Evolutionary conservation across 345 rosid species (phyloP).

Genomic region (Laguncularia racemosa): DNA sequence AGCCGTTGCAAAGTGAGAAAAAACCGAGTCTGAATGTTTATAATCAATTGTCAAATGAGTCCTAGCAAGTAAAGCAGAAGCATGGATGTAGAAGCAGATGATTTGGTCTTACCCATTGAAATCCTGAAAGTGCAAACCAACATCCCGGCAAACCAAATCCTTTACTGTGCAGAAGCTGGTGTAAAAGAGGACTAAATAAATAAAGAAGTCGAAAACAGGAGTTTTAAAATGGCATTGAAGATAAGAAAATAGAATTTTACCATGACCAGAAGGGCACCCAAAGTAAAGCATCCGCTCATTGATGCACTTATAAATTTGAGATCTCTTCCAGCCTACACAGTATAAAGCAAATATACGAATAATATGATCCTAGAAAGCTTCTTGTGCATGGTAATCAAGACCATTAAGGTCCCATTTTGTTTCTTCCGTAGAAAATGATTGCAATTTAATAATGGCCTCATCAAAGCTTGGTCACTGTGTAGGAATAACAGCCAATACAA

Average conservation of each 20-base stretch:
- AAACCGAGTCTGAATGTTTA: slow-evolving; percentile 52
- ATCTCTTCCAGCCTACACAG: slow-evolving; percentile 78
- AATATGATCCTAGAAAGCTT: too few species aligned
- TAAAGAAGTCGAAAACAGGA: neutral
- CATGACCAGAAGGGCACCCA: slow-evolving; percentile 39
- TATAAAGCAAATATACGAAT: too few species aligned
- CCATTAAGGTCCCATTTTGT: too few species aligned
- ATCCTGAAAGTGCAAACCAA: slow-evolving; percentile 63
- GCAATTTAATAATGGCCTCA: too few species aligned
- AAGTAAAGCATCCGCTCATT: slow-evolving; percentile 43
- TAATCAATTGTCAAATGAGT: neutral
- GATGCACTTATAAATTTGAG: slow-evolving; percentile 53
- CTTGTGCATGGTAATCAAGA: too few species aligned
- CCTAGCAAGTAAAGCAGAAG: neutral
- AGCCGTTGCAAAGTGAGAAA: slow-evolving; percentile 47
- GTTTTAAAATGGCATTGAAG: neutral
- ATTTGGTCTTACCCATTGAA: slow-evolving; percentile 58
- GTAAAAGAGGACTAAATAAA: neutral
- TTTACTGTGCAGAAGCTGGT: slow-evolving; percentile 44
- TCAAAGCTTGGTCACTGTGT: too few species aligned
- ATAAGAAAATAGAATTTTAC: slow-evolving; percentile 17
- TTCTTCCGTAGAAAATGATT: too few species aligned
- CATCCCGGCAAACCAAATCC: slow-evolving; percentile 66
- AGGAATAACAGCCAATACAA: too few species aligned
- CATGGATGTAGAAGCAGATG: slow-evolving; percentile 4